phyloP scores from a whole-genome alignment of 192 early-diverging fungal species.

The Coemansia sp. region DNA sequence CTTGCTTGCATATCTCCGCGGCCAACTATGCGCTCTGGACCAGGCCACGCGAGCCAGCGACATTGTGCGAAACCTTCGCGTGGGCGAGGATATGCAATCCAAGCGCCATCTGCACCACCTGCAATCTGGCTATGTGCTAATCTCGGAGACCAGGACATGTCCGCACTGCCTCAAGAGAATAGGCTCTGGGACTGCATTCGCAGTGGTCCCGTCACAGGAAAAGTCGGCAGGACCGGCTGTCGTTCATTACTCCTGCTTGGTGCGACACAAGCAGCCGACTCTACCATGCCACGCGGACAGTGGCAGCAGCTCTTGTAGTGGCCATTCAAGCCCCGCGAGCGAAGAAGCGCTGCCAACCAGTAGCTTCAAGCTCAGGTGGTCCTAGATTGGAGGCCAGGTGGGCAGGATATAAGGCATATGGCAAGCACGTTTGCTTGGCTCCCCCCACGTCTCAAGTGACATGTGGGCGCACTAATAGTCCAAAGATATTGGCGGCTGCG shows the following conservation, averaged over 20 bases:
- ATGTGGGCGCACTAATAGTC: no score
- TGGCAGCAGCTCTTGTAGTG: neutral
- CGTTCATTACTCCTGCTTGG: constrained; percentile 55
- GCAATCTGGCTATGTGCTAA: constrained; percentile 27
- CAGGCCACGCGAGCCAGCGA: constrained; percentile 34
- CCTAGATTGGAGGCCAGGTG: constrained; percentile 2
- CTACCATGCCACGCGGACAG: neutral
- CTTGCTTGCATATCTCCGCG: constrained; percentile 54
- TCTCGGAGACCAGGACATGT: constrained; percentile 45
- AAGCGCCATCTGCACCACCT: constrained; percentile 27
- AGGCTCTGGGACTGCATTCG: constrained; percentile 48
- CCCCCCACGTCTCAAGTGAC: no score
- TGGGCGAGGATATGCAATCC: constrained; percentile 41
- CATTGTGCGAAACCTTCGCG: constrained; percentile 32
- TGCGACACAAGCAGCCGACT: constrained; percentile 32
- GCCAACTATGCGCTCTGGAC: constrained; percentile 50
- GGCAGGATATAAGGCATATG: no score
- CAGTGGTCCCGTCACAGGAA: constrained; percentile 27
- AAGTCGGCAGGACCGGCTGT: constrained; percentile 16
- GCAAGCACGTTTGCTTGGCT: no score
- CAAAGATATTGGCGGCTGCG: no score
- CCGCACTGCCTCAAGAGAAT: constrained; percentile 56
- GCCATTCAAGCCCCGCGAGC: no score
- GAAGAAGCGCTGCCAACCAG: neutral
- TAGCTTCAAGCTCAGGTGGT: neutral